Base-by-base conservation (phyloP, 345 rosid genomes). In the Boechera stricta region DNA sequence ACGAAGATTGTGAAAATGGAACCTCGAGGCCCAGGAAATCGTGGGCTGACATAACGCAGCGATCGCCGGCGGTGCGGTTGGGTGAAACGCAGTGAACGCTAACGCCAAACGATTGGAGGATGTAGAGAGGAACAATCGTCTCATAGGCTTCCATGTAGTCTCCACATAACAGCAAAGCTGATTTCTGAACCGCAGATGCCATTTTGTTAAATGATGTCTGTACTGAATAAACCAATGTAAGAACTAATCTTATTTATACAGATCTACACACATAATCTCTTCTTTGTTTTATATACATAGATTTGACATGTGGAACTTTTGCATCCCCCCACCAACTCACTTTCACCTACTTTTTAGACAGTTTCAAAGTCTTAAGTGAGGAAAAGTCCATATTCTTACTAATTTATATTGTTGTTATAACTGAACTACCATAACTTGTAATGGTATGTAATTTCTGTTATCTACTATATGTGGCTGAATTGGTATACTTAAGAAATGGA, bases 121-220 rank as follows among this genome's bases (percentile, higher is more conserved):
- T 55, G 6, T 63, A 71, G 72, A 82, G 82, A 41, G 89, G 89
- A 18, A 86, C 85, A 2, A 60, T 62, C 1, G 82, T 82, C 64
- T 86, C 86, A 45, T 69, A 86, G 41, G 84, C 87, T 57, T 86
- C 89, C 89, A 86, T 84, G 84, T 82, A 84, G 47, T 86, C 89
- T 16, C 89, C 87, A 48, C 87, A 84, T 69, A 86, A 38, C 21
- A 86, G 72, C 31, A 86, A 67, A 24, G 82, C 86, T n/a, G 87
- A 76, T 71, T 78, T 84, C 72, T 80, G 51, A 75, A 72, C 75
- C 18, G 53, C 44, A 4, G 83, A 77, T 59, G 38, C 81, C 85
- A 83, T 80, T 47, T 47, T 31, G 56, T 53, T 44, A 7, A 38
- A 52, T 48, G 18, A n/a, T n/a, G 54, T 68, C 2, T 16, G 16